Percentiles rank a stretch among this genome's conserved stretches.
Conservation (phyloP, 148 eudicot genomes). For the Chenopodium berlandieri region DNA sequence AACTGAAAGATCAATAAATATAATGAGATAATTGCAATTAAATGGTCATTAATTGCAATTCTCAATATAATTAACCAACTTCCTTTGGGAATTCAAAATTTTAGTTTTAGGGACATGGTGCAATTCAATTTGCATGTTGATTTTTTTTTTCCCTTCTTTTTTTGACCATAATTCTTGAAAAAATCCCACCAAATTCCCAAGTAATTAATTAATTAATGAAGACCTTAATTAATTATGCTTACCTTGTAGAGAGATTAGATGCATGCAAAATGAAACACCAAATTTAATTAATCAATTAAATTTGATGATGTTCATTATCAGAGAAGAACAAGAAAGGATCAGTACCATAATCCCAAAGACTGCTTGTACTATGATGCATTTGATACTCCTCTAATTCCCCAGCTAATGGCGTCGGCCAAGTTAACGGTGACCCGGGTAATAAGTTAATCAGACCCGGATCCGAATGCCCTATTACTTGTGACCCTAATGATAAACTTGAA, state of each 20-base stretch:
- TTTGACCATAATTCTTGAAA: not conserved
- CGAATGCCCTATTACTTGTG: constrained; percentile 25
- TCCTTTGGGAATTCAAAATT: constrained; percentile 9
- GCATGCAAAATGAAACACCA: constrained; percentile 15
- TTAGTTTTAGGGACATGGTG: constrained; percentile 16
- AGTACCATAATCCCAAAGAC: constrained; percentile 77
- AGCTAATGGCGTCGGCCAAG: constrained; percentile 25
- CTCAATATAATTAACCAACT: not conserved
- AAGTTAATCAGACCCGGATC: constrained; percentile 25
- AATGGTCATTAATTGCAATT: constrained; percentile 13
- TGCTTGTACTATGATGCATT: constrained; percentile 14
- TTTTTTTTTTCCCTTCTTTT: not conserved
- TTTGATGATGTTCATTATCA: constrained; percentile 5
- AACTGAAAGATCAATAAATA: not conserved
- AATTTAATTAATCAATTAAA: not conserved
- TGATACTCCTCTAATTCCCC: constrained; percentile 47
- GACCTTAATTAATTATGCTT: not conserved
- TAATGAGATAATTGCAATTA: not conserved
- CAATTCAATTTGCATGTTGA: constrained; percentile 17
- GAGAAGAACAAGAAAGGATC: constrained; percentile 63
- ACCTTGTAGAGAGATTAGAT: not conserved
- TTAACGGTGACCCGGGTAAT: constrained; percentile 27
- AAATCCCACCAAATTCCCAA: not conserved
- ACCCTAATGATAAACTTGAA: constrained; percentile 38
- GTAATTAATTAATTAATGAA: not conserved